Evolutionary conservation across 1,284 basidiomycete species (phyloP), one percentile per base, ranked within the genome.

Genomic region (Ustilago hordei): DNA sequence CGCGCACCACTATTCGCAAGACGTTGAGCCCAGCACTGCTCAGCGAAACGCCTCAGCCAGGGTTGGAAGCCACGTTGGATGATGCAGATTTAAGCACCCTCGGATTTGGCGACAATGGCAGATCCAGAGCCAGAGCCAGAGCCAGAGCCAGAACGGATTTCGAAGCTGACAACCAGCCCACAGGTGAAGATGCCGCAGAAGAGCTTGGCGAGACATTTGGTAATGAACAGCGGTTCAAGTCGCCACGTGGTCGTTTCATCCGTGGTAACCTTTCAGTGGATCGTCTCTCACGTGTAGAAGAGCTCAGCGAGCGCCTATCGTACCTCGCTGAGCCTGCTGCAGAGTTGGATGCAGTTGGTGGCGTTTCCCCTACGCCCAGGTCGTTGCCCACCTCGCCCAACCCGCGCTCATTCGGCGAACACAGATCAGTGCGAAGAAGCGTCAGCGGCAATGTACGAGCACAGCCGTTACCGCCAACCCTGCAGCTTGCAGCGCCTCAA

Each of bases 11-110:
- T 8, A 76, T 76, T 41, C 69, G 69, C 45, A 76, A 72, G 55
- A 76, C 74, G 6, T 53, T 76, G 50, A 76, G 74, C 38, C 74
- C 74, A 12, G 66, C 69, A 5, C 60, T 76, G 43, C 65, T 76
- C 8, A 61, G 69, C 39, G 74, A 76, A 2, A 54, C 55, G 43
- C 47, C 43, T 17, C 66, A 57, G 19, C 36, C 57, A 12, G 57
- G 65, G 1, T 58, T 64, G 58, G 65, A 60, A 8, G 53, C 57
- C 13, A 43, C 8, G 4, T 43, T 69, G 1, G 56, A 35, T 28
- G 50, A 58, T 8, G 55, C 3, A 0, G 50, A 62, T 4, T 17
- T 23, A 23, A 48, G 35, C 38, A 57, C 47, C 9, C 19, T 55
- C 23, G 61, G 45, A 15, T 32, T 52, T 12, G 52, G 50, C 28